phyloP scores from a whole-genome alignment of 768 basidiomycete species.

The Mrakia gelida region DNA sequence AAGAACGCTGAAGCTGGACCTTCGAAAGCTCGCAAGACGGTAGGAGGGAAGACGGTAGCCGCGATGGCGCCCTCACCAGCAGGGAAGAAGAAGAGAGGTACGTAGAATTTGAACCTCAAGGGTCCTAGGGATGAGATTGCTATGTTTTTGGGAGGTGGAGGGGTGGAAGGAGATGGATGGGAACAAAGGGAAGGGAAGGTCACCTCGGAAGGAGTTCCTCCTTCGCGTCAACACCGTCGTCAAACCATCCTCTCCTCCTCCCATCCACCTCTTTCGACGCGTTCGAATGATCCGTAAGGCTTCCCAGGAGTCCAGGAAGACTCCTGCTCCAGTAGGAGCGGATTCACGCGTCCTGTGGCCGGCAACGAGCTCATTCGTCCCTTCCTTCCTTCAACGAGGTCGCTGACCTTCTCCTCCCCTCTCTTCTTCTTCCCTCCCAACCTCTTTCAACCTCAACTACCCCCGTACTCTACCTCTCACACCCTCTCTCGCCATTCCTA shows the following conservation, averaged over 20 bases:
- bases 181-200: not conserved
- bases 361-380: not conserved
- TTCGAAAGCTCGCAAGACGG: slow-evolving; percentile 1
- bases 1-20: slow-evolving; percentile 20
- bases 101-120: too few species aligned
- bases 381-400: not conserved
- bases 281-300: not conserved
- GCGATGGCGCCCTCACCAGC: slow-evolving; percentile 4
- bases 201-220: slow-evolving; percentile 5
- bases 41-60: slow-evolving; percentile 3
- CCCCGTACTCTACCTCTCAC: not conserved
- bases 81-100: slow-evolving; percentile 1
- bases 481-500: not conserved
- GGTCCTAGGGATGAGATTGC: not conserved
- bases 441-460: not conserved
- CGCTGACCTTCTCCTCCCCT: not conserved
- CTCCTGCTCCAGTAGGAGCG: too few species aligned
- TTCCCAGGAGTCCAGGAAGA: not conserved
- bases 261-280: not conserved
- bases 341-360: not conserved
- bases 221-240: slow-evolving; percentile 1
- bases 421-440: not conserved
- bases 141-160: too few species aligned
- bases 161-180: not conserved
- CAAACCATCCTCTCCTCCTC: not conserved